A percentile compares a stretch with the other conserved stretches of the same genome.
Evolutionary conservation across 108 stramenopile species (phyloP).

Genomic region (Tribonema minus): DNA sequence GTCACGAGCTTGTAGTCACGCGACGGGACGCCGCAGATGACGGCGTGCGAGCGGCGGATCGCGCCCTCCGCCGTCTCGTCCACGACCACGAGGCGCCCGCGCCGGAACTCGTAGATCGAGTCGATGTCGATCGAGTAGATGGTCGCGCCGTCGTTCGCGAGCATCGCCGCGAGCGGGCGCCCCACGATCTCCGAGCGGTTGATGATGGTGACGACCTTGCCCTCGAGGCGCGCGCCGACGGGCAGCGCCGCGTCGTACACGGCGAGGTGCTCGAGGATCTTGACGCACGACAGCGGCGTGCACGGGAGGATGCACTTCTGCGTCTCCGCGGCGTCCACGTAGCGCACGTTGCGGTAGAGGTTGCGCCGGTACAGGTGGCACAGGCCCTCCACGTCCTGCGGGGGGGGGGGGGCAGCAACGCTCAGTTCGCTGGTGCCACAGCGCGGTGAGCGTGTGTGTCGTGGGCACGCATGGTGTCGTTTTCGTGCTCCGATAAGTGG

Average conservation of each 20-base stretch:
- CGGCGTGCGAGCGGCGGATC: conserved; percentile 60
- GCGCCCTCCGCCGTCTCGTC: conserved; percentile 58
- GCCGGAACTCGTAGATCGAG: conserved; percentile 66
- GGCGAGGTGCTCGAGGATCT: conserved; percentile 67
- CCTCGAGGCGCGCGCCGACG: conserved; percentile 57
- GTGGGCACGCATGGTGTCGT: too few species aligned
- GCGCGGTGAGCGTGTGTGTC: too few species aligned
- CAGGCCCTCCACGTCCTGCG: conserved; percentile 93
- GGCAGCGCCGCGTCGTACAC: conserved; percentile 47
- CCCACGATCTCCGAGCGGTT: conserved; percentile 91
- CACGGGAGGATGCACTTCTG: conserved; percentile 89
- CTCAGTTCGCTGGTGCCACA: too few species aligned
- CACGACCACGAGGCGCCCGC: conserved; percentile 34
- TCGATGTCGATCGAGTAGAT: conserved; percentile 81
- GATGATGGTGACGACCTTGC: conserved; percentile 72
- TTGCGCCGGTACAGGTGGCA: conserved; percentile 86
- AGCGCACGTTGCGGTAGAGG: conserved; percentile 82
- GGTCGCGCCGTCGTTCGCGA: conserved; percentile 76
- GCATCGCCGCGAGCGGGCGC: conserved; percentile 80
- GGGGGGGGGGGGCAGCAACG: too few species aligned
- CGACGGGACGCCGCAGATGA: conserved; percentile 81
- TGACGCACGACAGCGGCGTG: conserved; percentile 79
- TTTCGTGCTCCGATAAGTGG: too few species aligned
- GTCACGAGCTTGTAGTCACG: conserved; percentile 66
- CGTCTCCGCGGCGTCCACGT: conserved; percentile 35